Conservation (phyloP, 2,329 filamentous ascomycete genomes). For the Cordyceps cateniannulata region DNA sequence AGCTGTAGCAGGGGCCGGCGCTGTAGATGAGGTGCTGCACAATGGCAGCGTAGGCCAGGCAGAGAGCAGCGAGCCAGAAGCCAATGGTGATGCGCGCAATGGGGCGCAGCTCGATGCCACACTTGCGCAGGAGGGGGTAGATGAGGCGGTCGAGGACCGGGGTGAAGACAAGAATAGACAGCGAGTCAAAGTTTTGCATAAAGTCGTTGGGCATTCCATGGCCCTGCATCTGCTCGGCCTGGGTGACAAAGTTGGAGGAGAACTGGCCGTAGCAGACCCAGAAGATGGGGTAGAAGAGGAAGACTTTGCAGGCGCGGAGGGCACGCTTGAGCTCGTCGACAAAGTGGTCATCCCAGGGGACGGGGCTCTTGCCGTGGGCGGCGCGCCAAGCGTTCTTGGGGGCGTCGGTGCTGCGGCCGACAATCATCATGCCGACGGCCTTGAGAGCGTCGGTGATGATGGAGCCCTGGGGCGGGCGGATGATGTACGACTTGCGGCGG, state of each 20-base stretch:
- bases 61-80: constrained; percentile 47
- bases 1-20: constrained; percentile 42
- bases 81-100: constrained; percentile 61
- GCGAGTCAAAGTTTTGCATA: constrained; percentile 61
- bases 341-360: constrained; percentile 63
- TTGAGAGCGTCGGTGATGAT: constrained; percentile 60
- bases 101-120: constrained; percentile 54
- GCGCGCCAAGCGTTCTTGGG: constrained; percentile 61
- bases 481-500: constrained; percentile 40
- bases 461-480: constrained; percentile 53
- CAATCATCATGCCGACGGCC: constrained; percentile 34
- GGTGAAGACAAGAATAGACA: constrained; percentile 61
- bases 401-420: constrained; percentile 44
- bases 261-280: constrained; percentile 66
- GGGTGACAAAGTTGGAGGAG: constrained; percentile 59
- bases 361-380: constrained; percentile 36
- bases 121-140: constrained; percentile 54
- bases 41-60: constrained; percentile 53
- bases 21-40: constrained; percentile 56
- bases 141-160: constrained; percentile 55
- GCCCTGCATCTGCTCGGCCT: constrained; percentile 50
- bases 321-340: constrained; percentile 64
- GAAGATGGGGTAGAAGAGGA: constrained; percentile 59
- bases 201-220: constrained; percentile 65
- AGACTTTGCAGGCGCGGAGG: constrained; percentile 64